phyloP scores from a whole-genome alignment of 1,139 yeast species.

The Blastobotrys apis region DNA sequence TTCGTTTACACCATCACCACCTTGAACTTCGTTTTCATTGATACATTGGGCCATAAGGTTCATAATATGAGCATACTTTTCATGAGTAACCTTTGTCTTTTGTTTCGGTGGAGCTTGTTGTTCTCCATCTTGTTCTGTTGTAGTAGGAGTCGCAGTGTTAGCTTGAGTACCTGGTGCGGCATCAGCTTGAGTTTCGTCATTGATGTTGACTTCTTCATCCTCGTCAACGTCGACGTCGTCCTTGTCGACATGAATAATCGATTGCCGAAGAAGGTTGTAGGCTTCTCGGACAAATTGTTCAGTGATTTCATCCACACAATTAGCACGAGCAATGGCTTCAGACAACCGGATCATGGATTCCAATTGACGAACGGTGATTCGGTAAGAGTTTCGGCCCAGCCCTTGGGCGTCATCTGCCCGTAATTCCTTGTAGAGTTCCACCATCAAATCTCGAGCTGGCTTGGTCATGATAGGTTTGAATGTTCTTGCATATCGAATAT shows the following conservation, averaged over 20 bases:
- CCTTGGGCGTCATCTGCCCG: conserved; percentile 94
- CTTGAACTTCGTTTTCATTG: conserved; percentile 43
- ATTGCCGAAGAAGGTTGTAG: conserved; percentile 80
- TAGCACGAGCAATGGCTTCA: conserved; percentile 97
- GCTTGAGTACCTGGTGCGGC: too few relatives aligned
- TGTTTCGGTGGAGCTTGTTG: conserved; percentile 19
- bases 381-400: conserved; percentile 72
- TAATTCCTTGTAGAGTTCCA: conserved; percentile 77
- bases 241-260: conserved; percentile 89
- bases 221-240: conserved; percentile 88
- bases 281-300: conserved; percentile 92
- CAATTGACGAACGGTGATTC: conserved; percentile 95
- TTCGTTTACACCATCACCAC: conserved; percentile 64
- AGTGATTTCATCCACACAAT: conserved; percentile 85
- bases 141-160: conserved; percentile 4
- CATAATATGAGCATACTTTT: conserved; percentile 81
- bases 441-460: conserved; percentile 75
- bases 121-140: too few relatives aligned
- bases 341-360: conserved; percentile 88
- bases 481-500: conserved; percentile 87
- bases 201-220: conserved; percentile 40
- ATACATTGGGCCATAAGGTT: conserved; percentile 71
- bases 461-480: conserved; percentile 86
- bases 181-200: conserved; percentile 21
- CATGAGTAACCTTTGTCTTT: conserved; percentile 67